Percentiles rank a stretch among this genome's conserved stretches.
Conservation (phyloP, 805 yeast genomes). For the Zygosaccharomyces rouxii region DNA sequence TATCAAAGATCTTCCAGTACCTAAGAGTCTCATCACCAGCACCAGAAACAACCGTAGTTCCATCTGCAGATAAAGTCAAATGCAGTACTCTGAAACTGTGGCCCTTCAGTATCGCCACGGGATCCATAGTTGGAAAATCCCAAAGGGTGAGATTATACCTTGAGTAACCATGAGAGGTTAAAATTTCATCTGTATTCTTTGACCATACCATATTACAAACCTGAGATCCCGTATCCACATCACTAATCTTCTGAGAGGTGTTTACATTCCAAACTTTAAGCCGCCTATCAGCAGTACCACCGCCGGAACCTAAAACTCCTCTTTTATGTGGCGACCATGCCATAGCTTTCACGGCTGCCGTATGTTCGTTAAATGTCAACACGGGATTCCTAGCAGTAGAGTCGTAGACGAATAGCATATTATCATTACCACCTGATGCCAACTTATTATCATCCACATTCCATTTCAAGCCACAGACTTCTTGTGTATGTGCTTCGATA, state of each 20-base stretch:
- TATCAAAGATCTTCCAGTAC: conserved; percentile 93
- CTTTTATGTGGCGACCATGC: conserved; percentile 98
- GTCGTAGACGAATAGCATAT: conserved; percentile 80
- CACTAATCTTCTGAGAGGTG: conserved; percentile 67
- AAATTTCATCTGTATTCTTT: conserved; percentile 83
- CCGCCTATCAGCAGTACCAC: conserved; percentile 91
- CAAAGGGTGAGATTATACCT: conserved; percentile 87
- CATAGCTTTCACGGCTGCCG: conserved; percentile 93
- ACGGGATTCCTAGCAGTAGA: conserved; percentile 64
- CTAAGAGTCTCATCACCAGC: conserved; percentile 97
- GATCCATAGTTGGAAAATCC: conserved; percentile 90
- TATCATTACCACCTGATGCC: conserved; percentile 96
- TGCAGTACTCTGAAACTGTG: conserved; percentile 91
- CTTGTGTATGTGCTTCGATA: conserved; percentile 78
- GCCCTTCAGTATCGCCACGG: conserved; percentile 88
- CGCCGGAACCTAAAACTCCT: conserved; percentile 91
- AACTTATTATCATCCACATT: conserved; percentile 83
- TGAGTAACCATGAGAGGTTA: conserved; percentile 92
- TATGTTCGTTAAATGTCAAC: conserved; percentile 72
- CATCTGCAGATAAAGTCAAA: conserved; percentile 88
- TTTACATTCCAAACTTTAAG: conserved; percentile 90
- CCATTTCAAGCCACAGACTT: conserved; percentile 96
- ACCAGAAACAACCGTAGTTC: conserved; percentile 94
- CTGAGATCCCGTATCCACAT: conserved; percentile 93
- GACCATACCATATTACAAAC: conserved; percentile 95